phyloP scores from a whole-genome alignment of 2,329 filamentous ascomycete species.

The Cercospora sesami region DNA sequence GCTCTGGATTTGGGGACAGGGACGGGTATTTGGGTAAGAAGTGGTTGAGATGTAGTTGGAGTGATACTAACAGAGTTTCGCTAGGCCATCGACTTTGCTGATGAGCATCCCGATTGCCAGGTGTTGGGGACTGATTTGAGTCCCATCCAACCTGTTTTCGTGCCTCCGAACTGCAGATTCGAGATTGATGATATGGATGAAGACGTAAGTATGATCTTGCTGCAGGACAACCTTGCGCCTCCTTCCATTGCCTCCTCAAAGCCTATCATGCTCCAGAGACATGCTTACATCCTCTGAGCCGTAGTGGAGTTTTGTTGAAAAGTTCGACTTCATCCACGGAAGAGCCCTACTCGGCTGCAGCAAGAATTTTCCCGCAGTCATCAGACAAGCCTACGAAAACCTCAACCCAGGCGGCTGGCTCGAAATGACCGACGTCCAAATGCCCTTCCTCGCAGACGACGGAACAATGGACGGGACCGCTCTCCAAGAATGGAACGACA shows the following conservation, averaged over 20 bases:
- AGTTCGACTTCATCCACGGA: constrained; percentile 48
- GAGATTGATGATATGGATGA: constrained; percentile 36
- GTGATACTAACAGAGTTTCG: constrained; percentile 37
- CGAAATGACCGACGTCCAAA: constrained; percentile 47
- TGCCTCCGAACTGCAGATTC: constrained; percentile 34
- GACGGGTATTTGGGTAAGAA: constrained; percentile 49
- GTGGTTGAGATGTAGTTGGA: background rate
- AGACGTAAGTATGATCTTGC: constrained; percentile 14
- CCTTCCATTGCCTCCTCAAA: background rate
- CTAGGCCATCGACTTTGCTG: constrained; percentile 30
- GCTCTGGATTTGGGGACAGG: constrained; percentile 54
- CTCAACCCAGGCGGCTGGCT: constrained; percentile 48
- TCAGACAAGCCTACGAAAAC: constrained; percentile 34
- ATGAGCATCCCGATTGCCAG: constrained; percentile 4
- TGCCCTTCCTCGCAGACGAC: constrained; percentile 45
- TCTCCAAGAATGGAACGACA: constrained; percentile 25
- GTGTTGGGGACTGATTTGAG: constrained; percentile 4
- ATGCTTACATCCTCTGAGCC: background rate
- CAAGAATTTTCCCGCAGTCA: constrained; percentile 25
- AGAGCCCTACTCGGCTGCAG: constrained; percentile 37
- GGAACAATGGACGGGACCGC: constrained; percentile 38
- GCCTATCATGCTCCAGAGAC: background rate
- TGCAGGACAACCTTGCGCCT: background rate
- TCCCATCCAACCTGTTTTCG: constrained; percentile 17
- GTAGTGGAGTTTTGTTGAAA: constrained; percentile 39